Conservation (phyloP, 768 basidiomycete species). For the Boletus sp. region DNA sequence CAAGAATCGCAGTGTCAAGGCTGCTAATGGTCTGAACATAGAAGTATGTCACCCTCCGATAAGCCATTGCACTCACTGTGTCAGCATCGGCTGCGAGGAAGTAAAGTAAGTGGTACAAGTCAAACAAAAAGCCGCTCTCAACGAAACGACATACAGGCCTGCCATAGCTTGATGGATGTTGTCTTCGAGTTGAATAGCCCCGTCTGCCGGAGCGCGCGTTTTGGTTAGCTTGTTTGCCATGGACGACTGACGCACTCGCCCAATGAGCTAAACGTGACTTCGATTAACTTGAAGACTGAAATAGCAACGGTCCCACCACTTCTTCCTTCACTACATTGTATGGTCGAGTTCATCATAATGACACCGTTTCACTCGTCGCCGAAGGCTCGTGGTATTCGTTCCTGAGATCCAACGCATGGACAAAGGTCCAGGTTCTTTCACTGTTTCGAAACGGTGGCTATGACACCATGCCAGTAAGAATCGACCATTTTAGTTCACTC, state of each 20-base stretch:
- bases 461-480: too few relatives aligned
- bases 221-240: conserved; percentile 3
- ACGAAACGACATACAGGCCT: conserved; percentile 1
- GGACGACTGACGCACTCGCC: not conserved
- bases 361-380: too few relatives aligned
- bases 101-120: too few relatives aligned
- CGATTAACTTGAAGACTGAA: not conserved
- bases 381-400: too few relatives aligned
- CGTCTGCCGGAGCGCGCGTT: not conserved
- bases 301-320: not conserved
- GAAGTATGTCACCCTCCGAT: not conserved
- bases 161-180: conserved; percentile 3
- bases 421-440: too few relatives aligned
- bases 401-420: too few relatives aligned
- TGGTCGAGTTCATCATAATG: too few relatives aligned
- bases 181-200: not conserved
- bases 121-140: not conserved
- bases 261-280: not conserved
- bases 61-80: not conserved
- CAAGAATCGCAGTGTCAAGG: conserved; percentile 1
- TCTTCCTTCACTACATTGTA: conserved; percentile 1
- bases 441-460: too few relatives aligned
- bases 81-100: not conserved
- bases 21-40: not conserved
- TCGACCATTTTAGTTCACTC: not conserved